Conservation (phyloP, 495 filamentous ascomycete genomes). For the Lasiosphaeris hirsuta region DNA sequence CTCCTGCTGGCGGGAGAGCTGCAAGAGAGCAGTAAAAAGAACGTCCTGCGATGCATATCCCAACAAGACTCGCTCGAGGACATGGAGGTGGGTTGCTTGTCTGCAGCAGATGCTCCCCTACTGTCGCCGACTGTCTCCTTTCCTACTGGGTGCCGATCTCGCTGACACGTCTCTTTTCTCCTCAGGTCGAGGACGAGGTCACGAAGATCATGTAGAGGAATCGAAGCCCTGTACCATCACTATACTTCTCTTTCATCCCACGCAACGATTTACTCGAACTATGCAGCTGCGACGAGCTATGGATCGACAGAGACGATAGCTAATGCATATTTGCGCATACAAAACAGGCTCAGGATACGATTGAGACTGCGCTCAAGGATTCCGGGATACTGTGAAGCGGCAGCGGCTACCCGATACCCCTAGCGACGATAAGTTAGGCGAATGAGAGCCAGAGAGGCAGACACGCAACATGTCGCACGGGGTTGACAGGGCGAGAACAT, state of each 20-base stretch:
- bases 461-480: neutral
- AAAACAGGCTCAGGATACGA: conserved; percentile 34
- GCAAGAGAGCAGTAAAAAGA: conserved; percentile 99
- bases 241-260: conserved; percentile 10
- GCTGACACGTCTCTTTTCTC: conserved; percentile 54
- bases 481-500: neutral
- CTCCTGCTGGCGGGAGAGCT: conserved; percentile 95
- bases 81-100: conserved; percentile 77
- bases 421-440: neutral
- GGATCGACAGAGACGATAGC: conserved; percentile 12
- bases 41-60: conserved; percentile 88
- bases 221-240: conserved; percentile 23
- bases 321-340: conserved; percentile 21
- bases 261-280: conserved; percentile 10
- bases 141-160: conserved; percentile 25
- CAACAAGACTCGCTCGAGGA: conserved; percentile 94
- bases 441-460: neutral
- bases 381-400: conserved; percentile 37
- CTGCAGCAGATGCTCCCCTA: conserved; percentile 1
- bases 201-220: conserved; percentile 85
- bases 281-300: conserved; percentile 7
- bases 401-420: conserved; percentile 12
- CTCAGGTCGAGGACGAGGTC: conserved; percentile 92
- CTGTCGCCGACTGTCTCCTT: conserved; percentile 2
- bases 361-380: conserved; percentile 37